These are phyloP conservation scores for Paecilomyces sp. DNA, from an alignment of 2,329 filamentous ascomycete species.

Conservation along the genomic window DNA sequence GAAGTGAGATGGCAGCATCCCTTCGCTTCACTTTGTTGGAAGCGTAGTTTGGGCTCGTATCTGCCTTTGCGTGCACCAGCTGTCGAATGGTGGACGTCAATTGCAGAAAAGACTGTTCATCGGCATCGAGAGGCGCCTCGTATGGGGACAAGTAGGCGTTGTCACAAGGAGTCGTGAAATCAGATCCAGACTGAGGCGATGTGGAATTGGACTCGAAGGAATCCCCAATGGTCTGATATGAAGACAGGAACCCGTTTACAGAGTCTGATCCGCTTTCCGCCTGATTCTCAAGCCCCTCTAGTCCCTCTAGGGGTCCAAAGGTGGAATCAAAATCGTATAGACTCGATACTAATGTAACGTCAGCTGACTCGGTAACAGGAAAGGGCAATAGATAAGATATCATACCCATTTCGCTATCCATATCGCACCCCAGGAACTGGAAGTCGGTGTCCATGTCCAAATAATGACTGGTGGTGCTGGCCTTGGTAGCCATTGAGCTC, in stretches of 20 bases:
- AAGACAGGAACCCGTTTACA: background rate
- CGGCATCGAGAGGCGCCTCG: background rate
- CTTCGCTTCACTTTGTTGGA: constrained; percentile 35
- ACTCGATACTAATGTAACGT: background rate
- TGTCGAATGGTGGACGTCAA: constrained; percentile 14
- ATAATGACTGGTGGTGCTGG: background rate
- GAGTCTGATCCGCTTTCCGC: background rate
- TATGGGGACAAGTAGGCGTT: background rate
- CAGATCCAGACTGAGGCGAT: background rate
- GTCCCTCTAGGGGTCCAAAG: background rate
- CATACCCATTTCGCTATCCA: background rate
- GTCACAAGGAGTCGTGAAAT: background rate
- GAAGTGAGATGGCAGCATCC: constrained; percentile 34
- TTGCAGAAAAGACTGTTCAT: background rate
- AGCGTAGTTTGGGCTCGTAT: constrained; percentile 23
- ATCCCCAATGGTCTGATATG: background rate
- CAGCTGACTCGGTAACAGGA: background rate
- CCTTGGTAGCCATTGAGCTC: background rate
- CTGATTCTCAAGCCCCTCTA: background rate
- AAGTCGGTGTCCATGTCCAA: background rate
- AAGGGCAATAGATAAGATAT: background rate
- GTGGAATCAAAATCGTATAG: background rate
- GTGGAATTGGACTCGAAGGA: background rate
- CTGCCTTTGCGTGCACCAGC: constrained; percentile 31
- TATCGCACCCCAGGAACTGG: background rate